These are phyloP conservation scores for Carex littledalei DNA, from an alignment of 176 grass and related monocot species.

Conservation along the genomic window DNA sequence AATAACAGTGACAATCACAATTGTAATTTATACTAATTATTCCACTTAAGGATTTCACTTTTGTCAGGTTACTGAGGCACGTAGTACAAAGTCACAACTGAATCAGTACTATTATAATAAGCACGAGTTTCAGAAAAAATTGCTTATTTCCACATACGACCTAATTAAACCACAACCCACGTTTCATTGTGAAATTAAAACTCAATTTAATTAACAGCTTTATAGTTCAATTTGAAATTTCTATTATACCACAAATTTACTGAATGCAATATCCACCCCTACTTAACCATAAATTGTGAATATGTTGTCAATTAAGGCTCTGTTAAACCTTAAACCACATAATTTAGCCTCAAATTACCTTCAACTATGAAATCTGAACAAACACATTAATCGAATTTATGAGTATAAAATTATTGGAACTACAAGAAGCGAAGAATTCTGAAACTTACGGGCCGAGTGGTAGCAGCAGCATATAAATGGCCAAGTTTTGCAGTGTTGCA, in stretches of 20 bases:
- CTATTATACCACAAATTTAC: too few relatives aligned
- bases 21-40: not conserved
- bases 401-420: not conserved
- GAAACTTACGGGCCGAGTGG: constrained; percentile 51
- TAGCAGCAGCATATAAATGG: constrained; percentile 85
- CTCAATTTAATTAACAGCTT: not conserved
- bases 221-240: too few relatives aligned
- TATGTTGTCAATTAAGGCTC: not conserved
- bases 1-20: not conserved
- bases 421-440: not conserved
- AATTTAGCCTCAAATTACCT: too few relatives aligned
- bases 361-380: too few relatives aligned
- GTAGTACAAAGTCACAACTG: not conserved
- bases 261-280: too few relatives aligned
- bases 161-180: too few relatives aligned
- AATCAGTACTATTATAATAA: too few relatives aligned
- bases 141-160: too few relatives aligned
- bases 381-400: too few relatives aligned
- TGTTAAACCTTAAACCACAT: not conserved
- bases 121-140: too few relatives aligned
- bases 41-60: not conserved
- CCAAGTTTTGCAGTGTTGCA: constrained; percentile 80
- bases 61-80: not conserved
- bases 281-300: not conserved
- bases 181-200: not conserved